Base-by-base conservation (phyloP, 441 rosid species). In the Erysimum cheiri region DNA sequence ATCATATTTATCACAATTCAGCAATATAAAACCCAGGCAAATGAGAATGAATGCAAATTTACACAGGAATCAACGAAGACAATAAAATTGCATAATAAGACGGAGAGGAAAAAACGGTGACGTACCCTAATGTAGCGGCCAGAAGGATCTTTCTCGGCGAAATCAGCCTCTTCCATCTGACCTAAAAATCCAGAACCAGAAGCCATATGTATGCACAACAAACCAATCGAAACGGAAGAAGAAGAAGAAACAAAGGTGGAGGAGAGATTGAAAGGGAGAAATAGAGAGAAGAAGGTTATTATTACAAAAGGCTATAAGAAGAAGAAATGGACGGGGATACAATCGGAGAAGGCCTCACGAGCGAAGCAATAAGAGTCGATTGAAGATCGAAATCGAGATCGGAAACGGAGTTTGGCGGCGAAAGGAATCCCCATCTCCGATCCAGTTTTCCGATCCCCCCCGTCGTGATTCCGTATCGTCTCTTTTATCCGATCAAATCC, bases 51-150 rank as follows among this genome's bases (percentile, higher is more conserved):
- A 53, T 29, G 24, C 12, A 17, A 47, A 61, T n/a, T n/a, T n/a
- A n/a, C n/a, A n/a, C n/a, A n/a, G n/a, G n/a, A n/a, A n/a, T n/a
- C n/a, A n/a, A n/a, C n/a, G n/a, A n/a, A n/a, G n/a, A n/a, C n/a
- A n/a, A n/a, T n/a, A n/a, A n/a, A n/a, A n/a, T n/a, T n/a, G n/a
- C n/a, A n/a, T n/a, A n/a, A n/a, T n/a, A n/a, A n/a, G n/a, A n/a
- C n/a, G n/a, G n/a, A n/a, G n/a, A n/a, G n/a, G n/a, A n/a, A n/a
- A n/a, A n/a, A 28, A 43, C 2, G 41, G 48, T 46, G 47, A 36
- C 70, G 36, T 82, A 85, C 92, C 84, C 92, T 81, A 60, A 84
- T 78, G 61, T 87, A 87, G n/a, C 88, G 87, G 62, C 87, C 90
- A 19, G 88, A 33, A 1, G 92, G 92, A 79, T 87, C 88, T 60